Evolutionary conservation across 371 early-diverging fungal species (phyloP).

Genomic region (Mortierella sp.): DNA sequence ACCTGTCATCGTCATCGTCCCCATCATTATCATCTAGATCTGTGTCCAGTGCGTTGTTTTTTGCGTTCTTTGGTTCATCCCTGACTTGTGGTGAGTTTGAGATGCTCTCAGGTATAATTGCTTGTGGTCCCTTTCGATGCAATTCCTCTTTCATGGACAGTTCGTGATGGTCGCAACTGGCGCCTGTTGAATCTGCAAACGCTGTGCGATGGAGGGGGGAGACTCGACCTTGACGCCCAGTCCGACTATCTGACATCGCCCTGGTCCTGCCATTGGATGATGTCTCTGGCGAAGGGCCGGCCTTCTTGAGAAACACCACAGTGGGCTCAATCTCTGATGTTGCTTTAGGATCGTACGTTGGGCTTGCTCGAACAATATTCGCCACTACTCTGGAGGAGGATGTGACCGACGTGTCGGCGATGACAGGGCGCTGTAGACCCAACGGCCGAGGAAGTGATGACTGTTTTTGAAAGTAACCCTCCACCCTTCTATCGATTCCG

Average conservation of each 20-base stretch:
- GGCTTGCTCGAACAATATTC: background rate
- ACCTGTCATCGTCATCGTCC: background rate
- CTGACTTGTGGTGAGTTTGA: slow-evolving; percentile 4
- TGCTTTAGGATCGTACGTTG: background rate
- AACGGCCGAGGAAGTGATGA: slow-evolving; percentile 27
- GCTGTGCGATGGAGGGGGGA: background rate
- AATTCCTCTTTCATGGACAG: slow-evolving; percentile 37
- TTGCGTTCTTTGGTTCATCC: background rate
- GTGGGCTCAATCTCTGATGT: slow-evolving; percentile 6
- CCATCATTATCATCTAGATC: background rate
- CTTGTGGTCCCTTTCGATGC: slow-evolving; percentile 17
- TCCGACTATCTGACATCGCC: background rate
- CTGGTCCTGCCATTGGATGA: background rate
- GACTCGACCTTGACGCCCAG: background rate
- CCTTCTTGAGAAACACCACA: background rate
- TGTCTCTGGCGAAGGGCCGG: background rate
- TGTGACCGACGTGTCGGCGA: slow-evolving; percentile 7
- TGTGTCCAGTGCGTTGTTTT: background rate
- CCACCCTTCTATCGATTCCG: background rate
- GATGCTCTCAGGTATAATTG: slow-evolving; percentile 10
- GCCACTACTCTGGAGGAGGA: slow-evolving; percentile 14
- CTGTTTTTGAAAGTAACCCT: background rate
- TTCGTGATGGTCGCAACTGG: too few relatives aligned
- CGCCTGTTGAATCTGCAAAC: background rate
- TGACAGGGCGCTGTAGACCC: slow-evolving; percentile 10